phyloP scores from a whole-genome alignment of 352 stramenopile genomes.

The Halophytophthora polymorphica region DNA sequence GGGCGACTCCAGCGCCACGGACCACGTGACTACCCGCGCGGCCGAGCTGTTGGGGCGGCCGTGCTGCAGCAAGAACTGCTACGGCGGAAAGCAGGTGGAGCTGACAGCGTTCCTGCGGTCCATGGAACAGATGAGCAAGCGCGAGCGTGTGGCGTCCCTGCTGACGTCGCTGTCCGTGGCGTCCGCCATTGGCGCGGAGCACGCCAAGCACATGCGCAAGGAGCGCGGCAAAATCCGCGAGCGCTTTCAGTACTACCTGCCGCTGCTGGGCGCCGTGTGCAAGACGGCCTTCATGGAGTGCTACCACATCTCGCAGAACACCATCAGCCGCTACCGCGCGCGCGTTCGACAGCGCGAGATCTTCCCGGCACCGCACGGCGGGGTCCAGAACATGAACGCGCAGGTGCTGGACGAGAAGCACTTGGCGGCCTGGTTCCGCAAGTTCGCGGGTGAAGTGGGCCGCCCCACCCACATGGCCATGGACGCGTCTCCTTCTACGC shows the following conservation, averaged over 20 bases:
- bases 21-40: neutral
- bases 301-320: slow-evolving; percentile 7
- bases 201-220: slow-evolving; percentile 1
- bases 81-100: neutral
- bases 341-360: neutral
- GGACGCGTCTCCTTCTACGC: neutral
- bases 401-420: slow-evolving; percentile 6
- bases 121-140: slow-evolving; percentile 7
- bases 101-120: slow-evolving; percentile 2
- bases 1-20: neutral
- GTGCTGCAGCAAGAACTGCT: neutral
- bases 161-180: slow-evolving; percentile 7
- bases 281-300: slow-evolving; percentile 4
- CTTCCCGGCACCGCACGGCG: slow-evolving; percentile 2
- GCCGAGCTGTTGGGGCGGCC: neutral
- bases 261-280: slow-evolving; percentile 8
- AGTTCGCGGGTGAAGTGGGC: neutral
- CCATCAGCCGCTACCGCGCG: slow-evolving; percentile 3
- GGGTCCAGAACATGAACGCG: slow-evolving; percentile 3
- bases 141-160: slow-evolving; percentile 1
- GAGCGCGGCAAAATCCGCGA: neutral
- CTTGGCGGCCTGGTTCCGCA: slow-evolving; percentile 1
- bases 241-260: slow-evolving; percentile 9
- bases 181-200: slow-evolving; percentile 1
- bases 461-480: neutral